Conservation (phyloP, 805 yeast species). For the Debaryomyces tyrocola region DNA sequence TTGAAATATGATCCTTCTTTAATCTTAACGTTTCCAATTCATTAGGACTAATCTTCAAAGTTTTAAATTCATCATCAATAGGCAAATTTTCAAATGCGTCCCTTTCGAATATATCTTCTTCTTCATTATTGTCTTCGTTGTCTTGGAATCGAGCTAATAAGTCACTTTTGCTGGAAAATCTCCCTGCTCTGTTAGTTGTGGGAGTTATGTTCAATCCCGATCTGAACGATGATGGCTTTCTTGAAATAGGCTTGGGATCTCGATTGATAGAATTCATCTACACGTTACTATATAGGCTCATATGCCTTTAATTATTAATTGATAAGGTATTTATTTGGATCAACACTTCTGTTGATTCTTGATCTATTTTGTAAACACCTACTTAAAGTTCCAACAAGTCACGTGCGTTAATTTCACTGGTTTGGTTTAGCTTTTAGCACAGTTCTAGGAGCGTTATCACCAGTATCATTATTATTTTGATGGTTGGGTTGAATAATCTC, state of each 20-base stretch:
- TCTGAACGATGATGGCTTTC: slow-evolving; percentile 6
- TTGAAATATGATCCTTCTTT: neutral
- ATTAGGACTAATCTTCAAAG: slow-evolving; percentile 14
- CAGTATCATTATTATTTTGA: slow-evolving; percentile 69
- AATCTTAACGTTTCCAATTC: slow-evolving; percentile 5
- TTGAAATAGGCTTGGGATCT: slow-evolving; percentile 6
- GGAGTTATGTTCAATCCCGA: slow-evolving; percentile 4
- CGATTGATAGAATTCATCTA: slow-evolving; percentile 7
- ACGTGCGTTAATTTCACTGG: slow-evolving; percentile 4
- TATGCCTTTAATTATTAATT: neutral
- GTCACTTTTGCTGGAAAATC: slow-evolving; percentile 16
- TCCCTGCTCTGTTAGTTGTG: slow-evolving; percentile 5
- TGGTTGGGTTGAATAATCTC: slow-evolving; percentile 55
- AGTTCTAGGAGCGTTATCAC: slow-evolving; percentile 48
- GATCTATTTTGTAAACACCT: neutral
- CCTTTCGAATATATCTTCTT: slow-evolving; percentile 26
- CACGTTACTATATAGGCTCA: neutral
- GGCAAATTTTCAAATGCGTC: slow-evolving; percentile 9
- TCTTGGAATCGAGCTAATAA: slow-evolving; percentile 22
- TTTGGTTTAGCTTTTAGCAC: slow-evolving; percentile 38
- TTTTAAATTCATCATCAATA: slow-evolving; percentile 27
- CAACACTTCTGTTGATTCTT: neutral
- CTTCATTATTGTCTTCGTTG: slow-evolving; percentile 4
- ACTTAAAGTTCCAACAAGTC: neutral
- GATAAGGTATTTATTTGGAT: neutral